A percentile compares a stretch with the other conserved stretches of the same genome.
These are phyloP conservation scores for Peniophora sp. DNA, from an alignment of 1,284 basidiomycete species.

Conservation along the genomic window DNA sequence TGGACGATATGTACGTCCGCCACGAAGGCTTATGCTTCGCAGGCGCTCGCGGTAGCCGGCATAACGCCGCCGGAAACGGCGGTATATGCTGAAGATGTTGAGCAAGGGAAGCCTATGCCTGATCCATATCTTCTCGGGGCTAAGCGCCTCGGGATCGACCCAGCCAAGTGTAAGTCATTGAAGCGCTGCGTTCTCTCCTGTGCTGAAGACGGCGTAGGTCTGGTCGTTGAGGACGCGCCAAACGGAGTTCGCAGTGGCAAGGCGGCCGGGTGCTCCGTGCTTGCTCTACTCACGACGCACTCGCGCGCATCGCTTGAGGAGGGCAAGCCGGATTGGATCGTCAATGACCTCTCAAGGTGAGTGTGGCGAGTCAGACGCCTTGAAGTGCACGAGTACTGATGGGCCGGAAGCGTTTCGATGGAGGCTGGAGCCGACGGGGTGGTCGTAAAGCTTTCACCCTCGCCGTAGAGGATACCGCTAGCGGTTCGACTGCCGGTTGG, in stretches of 20 bases:
- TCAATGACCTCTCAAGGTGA: conserved; percentile 55
- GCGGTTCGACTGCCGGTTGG: too few species aligned
- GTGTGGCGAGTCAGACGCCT: background rate
- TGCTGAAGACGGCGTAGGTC: conserved; percentile 30
- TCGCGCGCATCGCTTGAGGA: conserved; percentile 53
- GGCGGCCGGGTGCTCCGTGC: conserved; percentile 71
- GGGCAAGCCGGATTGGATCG: conserved; percentile 50
- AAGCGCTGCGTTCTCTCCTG: conserved; percentile 6
- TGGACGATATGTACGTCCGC: conserved; percentile 70
- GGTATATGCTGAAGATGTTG: conserved; percentile 74
- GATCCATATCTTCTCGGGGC: conserved; percentile 82
- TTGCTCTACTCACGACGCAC: conserved; percentile 78
- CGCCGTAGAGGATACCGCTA: too few species aligned
- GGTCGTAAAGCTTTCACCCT: too few species aligned
- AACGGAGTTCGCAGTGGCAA: conserved; percentile 69
- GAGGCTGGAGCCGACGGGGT: conserved; percentile 33
- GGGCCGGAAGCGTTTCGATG: background rate
- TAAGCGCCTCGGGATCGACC: conserved; percentile 48
- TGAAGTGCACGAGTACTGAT: background rate
- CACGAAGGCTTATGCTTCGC: conserved; percentile 48
- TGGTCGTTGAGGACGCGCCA: conserved; percentile 87
- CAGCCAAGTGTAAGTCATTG: conserved; percentile 43
- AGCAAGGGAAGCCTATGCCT: conserved; percentile 78
- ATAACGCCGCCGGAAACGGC: conserved; percentile 57
- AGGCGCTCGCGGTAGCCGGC: conserved; percentile 43